Base-by-base conservation (phyloP, 2,329 filamentous ascomycete species). In the Ophiocordyceps australis region DNA sequence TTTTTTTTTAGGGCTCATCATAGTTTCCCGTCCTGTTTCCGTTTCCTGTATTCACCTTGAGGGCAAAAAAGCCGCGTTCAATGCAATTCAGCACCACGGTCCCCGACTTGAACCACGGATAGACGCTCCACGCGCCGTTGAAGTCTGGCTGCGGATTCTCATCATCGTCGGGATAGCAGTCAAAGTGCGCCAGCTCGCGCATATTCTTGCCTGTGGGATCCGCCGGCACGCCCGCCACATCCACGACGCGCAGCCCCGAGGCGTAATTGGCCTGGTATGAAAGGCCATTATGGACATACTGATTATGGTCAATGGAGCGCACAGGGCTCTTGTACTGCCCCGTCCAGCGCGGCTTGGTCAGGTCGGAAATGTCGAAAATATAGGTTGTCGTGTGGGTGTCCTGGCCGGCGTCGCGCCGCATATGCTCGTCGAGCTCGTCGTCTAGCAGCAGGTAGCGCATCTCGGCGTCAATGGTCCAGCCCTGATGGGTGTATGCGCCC, bases 251-350 rank as follows among this genome's bases (percentile, higher is more conserved):
- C n/a, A 62, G 45, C 14, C 57, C 57, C 9, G 51, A 46, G 15
- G 48, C 55, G 35, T 61, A 62, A 44, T 61, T 59, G 30, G 49
- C 40, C 40, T 61, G 57, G 41, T 55, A 59, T n/a, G 41, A 38
- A 11, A 52, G 37, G 7, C 54, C 53, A 24, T 56, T 40, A 21
- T 46, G 26, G 26, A 58, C 39, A 30, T 59, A 59, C 38, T 55
- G 52, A 42, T 59, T 59, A 41, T 61, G 55, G 36, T 59, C 55
- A 32, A 57, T 55, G 16, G 47, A 41, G 16, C 40, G 40, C 18
- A 41, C 44, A 9, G 45, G 42, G 25, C 46, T 46, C 36, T 53
- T 46, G 41, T 54, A 58, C 25, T 37, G 37, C 11, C 55, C 55
- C 4, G 43, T 52, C 31, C 49, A 41, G 28, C 41, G 40, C 7